Conservation (phyloP, 1,139 yeast genomes). For the Suhomyces panamericanus region DNA sequence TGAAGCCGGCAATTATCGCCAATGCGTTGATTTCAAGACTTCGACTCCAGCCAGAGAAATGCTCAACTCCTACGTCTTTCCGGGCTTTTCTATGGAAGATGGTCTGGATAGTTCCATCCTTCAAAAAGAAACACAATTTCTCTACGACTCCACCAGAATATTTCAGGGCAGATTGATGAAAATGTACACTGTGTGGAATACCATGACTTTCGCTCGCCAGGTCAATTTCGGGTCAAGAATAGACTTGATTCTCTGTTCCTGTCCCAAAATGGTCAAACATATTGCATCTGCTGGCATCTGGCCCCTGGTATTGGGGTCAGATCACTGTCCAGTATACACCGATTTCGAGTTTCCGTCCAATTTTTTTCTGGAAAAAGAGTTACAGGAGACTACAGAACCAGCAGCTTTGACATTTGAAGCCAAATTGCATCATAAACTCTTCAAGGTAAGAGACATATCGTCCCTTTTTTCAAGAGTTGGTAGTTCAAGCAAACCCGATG, state of each 20-base stretch:
- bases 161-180: slow-evolving; percentile 56
- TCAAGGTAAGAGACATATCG: slow-evolving; percentile 52
- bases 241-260: slow-evolving; percentile 63
- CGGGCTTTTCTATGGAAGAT: slow-evolving; percentile 11
- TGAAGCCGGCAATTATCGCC: slow-evolving; percentile 41
- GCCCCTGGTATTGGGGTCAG: slow-evolving; percentile 78
- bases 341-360: slow-evolving; percentile 47
- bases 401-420: slow-evolving; percentile 55
- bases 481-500: neutral
- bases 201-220: slow-evolving; percentile 73
- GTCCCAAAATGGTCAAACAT: slow-evolving; percentile 32
- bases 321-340: slow-evolving; percentile 88
- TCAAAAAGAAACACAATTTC: slow-evolving; percentile 24
- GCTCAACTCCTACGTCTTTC: slow-evolving; percentile 39
- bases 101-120: slow-evolving; percentile 6
- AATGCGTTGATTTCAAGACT: slow-evolving; percentile 43
- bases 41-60: slow-evolving; percentile 44
- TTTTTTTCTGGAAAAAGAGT: neutral
- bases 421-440: slow-evolving; percentile 47
- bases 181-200: slow-evolving; percentile 93
- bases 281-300: slow-evolving; percentile 60
- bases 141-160: slow-evolving; percentile 67
- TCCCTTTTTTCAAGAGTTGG: slow-evolving; percentile 38
- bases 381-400: neutral
- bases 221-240: slow-evolving; percentile 86